These are phyloP conservation scores for Rhododendron mucronatum DNA, from an alignment of 148 eudicot genomes.

Conservation along the genomic window DNA sequence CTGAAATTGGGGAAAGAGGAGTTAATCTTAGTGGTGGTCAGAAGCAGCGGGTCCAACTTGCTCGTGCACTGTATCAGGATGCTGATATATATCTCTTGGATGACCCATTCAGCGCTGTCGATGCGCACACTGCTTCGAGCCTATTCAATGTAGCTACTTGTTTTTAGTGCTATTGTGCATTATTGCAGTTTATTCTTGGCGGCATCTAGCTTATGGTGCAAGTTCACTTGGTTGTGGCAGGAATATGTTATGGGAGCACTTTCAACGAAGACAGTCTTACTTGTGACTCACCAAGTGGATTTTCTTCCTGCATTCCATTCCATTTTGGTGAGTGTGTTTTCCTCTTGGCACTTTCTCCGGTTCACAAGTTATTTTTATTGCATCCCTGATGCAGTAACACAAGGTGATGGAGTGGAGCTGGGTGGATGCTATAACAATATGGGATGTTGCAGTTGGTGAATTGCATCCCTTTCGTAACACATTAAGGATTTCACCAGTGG, in stretches of 20 bases:
- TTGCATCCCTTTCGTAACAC: background rate
- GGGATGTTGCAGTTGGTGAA: background rate
- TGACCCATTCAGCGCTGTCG: slow-evolving; percentile 97
- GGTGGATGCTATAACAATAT: background rate
- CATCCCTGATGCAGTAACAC: background rate
- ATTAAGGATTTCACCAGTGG: background rate
- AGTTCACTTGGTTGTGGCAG: slow-evolving; percentile 34
- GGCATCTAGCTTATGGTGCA: background rate
- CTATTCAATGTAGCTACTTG: slow-evolving; percentile 55
- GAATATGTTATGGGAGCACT: slow-evolving; percentile 85
- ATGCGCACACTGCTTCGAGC: slow-evolving; percentile 91
- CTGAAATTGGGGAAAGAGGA: slow-evolving; percentile 96
- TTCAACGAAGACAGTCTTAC: slow-evolving; percentile 68
- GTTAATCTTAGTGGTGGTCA: slow-evolving; percentile 97
- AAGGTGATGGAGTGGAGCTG: background rate
- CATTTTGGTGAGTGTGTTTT: slow-evolving; percentile 59
- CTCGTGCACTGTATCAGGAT: slow-evolving; percentile 87
- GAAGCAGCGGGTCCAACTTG: slow-evolving; percentile 89
- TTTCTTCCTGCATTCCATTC: slow-evolving; percentile 85
- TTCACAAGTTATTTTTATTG: background rate
- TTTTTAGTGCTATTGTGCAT: background rate
- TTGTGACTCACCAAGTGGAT: slow-evolving; percentile 98
- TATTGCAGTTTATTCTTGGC: background rate
- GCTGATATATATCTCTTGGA: slow-evolving; percentile 89
- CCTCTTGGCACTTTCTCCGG: background rate